Percentiles rank a stretch among this genome's conserved stretches.
phyloP scores from a whole-genome alignment of 495 filamentous ascomycete genomes.

The Aspergillus ellipticus region DNA sequence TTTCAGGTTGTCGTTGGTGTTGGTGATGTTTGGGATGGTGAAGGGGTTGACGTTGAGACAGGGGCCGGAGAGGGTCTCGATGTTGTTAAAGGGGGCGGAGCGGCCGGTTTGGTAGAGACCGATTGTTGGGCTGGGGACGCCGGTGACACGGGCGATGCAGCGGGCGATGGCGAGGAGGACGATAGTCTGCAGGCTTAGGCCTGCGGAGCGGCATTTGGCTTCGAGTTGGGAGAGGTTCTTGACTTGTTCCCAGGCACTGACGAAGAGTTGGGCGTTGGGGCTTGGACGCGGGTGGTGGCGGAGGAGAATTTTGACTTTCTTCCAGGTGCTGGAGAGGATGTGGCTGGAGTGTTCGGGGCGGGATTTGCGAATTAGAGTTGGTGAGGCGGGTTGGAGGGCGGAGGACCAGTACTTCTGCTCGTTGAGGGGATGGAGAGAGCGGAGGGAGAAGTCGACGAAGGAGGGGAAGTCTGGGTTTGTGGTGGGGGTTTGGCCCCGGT shows the following conservation, averaged over 20 bases:
- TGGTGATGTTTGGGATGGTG: constrained; percentile 7
- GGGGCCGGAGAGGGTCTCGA: constrained; percentile 22
- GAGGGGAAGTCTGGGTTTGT: constrained; percentile 15
- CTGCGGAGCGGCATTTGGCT: constrained; percentile 12
- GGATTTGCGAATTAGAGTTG: constrained; percentile 16
- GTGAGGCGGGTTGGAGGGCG: constrained; percentile 5
- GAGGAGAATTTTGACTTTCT: no score
- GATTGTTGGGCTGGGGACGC: constrained; percentile 21
- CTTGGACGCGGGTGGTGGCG: no score
- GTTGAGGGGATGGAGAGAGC: constrained; percentile 17
- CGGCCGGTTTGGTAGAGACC: constrained; percentile 35
- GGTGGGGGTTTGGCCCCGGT: constrained; percentile 10
- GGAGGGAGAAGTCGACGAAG: constrained; percentile 22
- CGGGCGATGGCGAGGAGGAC: constrained; percentile 30
- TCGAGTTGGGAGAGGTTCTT: constrained; percentile 20
- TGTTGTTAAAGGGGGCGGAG: constrained; percentile 20
- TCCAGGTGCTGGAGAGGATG: not conserved
- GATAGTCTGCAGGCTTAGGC: constrained; percentile 24
- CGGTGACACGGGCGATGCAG: constrained; percentile 19
- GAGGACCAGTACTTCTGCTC: constrained; percentile 23
- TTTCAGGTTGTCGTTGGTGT: not conserved
- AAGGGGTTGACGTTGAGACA: constrained; percentile 33
- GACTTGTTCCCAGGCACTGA: constrained; percentile 23
- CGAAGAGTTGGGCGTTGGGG: constrained; percentile 16
- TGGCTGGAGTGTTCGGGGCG: not conserved